These are phyloP conservation scores for Gomphus sp. DNA, from an alignment of 1,284 basidiomycete genomes.

Conservation along the genomic window DNA sequence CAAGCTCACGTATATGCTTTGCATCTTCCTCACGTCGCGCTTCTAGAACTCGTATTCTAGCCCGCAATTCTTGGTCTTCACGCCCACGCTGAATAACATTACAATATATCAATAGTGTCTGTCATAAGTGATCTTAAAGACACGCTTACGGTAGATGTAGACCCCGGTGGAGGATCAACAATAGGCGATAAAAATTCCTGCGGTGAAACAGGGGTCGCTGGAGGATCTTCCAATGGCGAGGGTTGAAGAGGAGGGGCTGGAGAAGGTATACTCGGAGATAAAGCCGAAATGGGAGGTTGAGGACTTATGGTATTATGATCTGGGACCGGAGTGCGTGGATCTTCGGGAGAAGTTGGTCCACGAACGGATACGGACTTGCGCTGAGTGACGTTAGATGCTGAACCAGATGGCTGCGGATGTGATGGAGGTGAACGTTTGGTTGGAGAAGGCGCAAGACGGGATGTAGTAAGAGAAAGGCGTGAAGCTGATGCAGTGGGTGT, in stretches of 20 bases:
- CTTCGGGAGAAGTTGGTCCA: neutral
- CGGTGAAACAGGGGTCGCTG: constrained; percentile 13
- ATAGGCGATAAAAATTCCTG: constrained; percentile 13
- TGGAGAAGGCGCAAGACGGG: constrained; percentile 14
- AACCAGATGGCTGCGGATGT: constrained; percentile 23
- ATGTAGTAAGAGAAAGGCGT: constrained; percentile 1
- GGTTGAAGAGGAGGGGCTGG: constrained; percentile 10
- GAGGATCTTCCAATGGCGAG: constrained; percentile 9
- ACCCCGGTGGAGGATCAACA: constrained; percentile 16
- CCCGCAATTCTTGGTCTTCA: constrained; percentile 74
- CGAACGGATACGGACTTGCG: constrained; percentile 9
- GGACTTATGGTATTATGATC: constrained; percentile 8
- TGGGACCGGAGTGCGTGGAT: constrained; percentile 15
- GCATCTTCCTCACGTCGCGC: constrained; percentile 81
- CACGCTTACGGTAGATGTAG: constrained; percentile 13
- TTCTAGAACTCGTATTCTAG: constrained; percentile 81
- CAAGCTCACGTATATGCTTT: constrained; percentile 76
- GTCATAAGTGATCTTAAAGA: constrained; percentile 17
- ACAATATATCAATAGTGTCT: neutral
- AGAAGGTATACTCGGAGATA: constrained; percentile 15
- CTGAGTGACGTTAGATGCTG: constrained; percentile 3
- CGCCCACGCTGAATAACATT: constrained; percentile 28
- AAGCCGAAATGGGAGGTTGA: constrained; percentile 16
- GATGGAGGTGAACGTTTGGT: constrained; percentile 28
- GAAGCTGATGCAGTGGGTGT: constrained; percentile 7